phyloP scores from a whole-genome alignment of 345 rosid genomes.

The Syzygium aromaticum region DNA sequence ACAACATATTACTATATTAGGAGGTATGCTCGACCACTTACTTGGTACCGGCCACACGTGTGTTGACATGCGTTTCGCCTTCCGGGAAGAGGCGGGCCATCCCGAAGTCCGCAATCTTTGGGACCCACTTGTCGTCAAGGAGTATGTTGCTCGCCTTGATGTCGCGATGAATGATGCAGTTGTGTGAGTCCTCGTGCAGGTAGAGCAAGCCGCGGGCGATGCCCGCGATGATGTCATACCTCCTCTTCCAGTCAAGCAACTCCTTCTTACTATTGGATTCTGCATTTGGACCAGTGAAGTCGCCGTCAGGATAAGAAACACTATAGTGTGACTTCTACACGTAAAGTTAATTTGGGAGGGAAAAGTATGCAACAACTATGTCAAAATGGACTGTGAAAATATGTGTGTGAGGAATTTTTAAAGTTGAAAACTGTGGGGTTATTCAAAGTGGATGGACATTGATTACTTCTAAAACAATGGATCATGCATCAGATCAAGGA shows the following conservation, averaged over 20 bases:
- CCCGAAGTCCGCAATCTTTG: slow-evolving; percentile 98
- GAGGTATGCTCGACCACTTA: slow-evolving; percentile 22
- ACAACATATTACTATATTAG: neutral
- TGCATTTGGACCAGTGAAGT: neutral
- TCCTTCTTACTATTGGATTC: slow-evolving; percentile 25
- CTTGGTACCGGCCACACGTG: slow-evolving; percentile 96
- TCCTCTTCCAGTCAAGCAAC: slow-evolving; percentile 72
- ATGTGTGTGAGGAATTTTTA: neutral
- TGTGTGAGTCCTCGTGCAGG: slow-evolving; percentile 85
- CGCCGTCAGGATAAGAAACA: neutral
- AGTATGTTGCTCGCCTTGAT: slow-evolving; percentile 93
- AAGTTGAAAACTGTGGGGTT: neutral
- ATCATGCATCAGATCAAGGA: neutral
- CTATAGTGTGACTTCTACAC: neutral
- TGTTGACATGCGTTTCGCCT: slow-evolving; percentile 78
- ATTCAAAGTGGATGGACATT: neutral
- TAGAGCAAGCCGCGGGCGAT: slow-evolving; percentile 86
- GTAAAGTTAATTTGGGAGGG: neutral
- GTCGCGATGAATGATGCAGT: slow-evolving; percentile 85
- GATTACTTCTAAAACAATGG: neutral
- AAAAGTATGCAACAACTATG: neutral
- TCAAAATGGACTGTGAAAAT: neutral
- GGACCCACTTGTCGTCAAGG: slow-evolving; percentile 89
- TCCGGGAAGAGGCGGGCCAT: slow-evolving; percentile 99
- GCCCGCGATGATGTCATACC: slow-evolving; percentile 69